These are phyloP conservation scores for Rhodamnia argentea DNA, from an alignment of 345 rosid genomes.

Conservation along the genomic window DNA sequence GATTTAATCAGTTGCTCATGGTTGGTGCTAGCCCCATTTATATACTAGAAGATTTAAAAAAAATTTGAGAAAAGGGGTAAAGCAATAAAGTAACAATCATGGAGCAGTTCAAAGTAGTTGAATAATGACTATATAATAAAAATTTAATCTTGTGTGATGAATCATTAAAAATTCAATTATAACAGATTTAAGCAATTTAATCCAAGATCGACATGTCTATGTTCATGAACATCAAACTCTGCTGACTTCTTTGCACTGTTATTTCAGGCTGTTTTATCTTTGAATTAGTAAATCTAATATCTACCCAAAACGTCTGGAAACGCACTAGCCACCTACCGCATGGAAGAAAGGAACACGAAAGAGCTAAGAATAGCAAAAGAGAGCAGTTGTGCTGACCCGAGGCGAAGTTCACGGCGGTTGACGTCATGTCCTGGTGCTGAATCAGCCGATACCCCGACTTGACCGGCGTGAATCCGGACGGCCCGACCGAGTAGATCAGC, in stretches of 20 bases:
- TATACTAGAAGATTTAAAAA: not conserved
- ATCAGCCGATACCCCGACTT: constrained; percentile 28
- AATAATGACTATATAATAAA: not conserved
- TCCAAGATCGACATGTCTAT: not conserved
- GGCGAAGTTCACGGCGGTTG: constrained; percentile 42
- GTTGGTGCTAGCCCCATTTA: not conserved
- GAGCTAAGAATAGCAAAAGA: not conserved
- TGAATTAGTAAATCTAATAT: too few species aligned
- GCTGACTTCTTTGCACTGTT: not conserved
- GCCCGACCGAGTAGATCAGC: constrained; percentile 58
- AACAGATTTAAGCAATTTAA: not conserved
- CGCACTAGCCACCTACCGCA: too few species aligned
- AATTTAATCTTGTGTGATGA: not conserved
- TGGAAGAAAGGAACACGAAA: not conserved
- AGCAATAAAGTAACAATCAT: not conserved
- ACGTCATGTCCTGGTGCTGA: constrained; percentile 35
- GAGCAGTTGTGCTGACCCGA: constrained; percentile 34
- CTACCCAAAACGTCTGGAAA: too few species aligned
- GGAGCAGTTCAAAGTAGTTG: not conserved
- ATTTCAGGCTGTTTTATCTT: not conserved
- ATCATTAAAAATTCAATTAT: not conserved
- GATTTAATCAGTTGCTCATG: not conserved
- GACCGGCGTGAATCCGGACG: constrained; percentile 27
- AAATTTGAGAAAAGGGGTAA: not conserved
- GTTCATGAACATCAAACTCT: not conserved